A percentile compares a stretch with the other conserved stretches of the same genome.
These are phyloP conservation scores for Claviceps fusiformis DNA, from an alignment of 2,329 filamentous ascomycete species.

Conservation along the genomic window DNA sequence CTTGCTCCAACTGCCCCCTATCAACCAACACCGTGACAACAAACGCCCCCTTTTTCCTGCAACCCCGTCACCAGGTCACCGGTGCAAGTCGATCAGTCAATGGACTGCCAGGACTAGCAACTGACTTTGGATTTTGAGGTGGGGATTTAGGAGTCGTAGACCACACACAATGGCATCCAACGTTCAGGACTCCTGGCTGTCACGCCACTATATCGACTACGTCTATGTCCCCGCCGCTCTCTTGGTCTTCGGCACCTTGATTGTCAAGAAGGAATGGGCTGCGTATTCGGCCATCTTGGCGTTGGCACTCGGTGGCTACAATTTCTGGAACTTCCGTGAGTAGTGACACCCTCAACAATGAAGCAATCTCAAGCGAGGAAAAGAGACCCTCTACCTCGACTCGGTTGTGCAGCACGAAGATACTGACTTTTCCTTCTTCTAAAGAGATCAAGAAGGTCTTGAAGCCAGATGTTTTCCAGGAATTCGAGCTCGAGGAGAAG, in stretches of 20 bases:
- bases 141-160: neutral
- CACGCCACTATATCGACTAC: slow-evolving; percentile 58
- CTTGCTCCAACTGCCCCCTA: neutral
- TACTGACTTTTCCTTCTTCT: neutral
- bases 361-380: neutral
- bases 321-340: slow-evolving; percentile 60
- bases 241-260: slow-evolving; percentile 59
- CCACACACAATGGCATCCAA: slow-evolving; percentile 14
- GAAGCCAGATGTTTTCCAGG: slow-evolving; percentile 76
- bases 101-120: neutral
- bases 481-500: slow-evolving; percentile 90
- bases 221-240: slow-evolving; percentile 75
- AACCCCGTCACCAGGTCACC: neutral
- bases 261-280: slow-evolving; percentile 67
- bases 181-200: slow-evolving; percentile 21
- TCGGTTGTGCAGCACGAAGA: slow-evolving; percentile 6
- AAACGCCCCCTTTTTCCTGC: neutral
- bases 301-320: slow-evolving; percentile 52
- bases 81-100: neutral
- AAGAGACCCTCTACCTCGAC: neutral
- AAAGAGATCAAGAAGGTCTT: slow-evolving; percentile 68
- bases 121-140: neutral
- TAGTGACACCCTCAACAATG: slow-evolving; percentile 11
- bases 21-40: neutral
- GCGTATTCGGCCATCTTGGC: slow-evolving; percentile 57